A percentile compares a stretch with the other conserved stretches of the same genome.
phyloP scores from a whole-genome alignment of 2,329 filamentous ascomycete species.

The Aspergillus piperis region DNA sequence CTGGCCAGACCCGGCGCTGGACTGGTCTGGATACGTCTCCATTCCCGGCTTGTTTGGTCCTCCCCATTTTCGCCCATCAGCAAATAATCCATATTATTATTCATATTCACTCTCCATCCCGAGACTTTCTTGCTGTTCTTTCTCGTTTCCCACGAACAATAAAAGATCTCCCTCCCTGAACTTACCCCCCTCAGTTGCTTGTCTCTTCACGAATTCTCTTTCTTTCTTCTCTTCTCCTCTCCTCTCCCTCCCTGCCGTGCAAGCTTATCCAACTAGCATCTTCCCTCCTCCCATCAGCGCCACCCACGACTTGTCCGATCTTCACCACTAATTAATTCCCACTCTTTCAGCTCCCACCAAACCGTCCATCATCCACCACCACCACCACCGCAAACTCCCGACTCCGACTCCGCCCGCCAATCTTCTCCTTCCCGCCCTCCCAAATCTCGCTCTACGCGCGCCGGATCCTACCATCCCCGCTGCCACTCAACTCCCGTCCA shows the following conservation, averaged over 20 bases:
- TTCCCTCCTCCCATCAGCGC: background rate
- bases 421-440: background rate
- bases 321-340: background rate
- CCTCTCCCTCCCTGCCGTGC: background rate
- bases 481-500: background rate
- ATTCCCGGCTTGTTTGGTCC: slow-evolving; percentile 17
- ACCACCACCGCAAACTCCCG: background rate
- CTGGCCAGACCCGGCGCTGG: slow-evolving; percentile 24
- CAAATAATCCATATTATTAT: slow-evolving; percentile 1
- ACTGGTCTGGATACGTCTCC: slow-evolving; percentile 23
- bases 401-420: background rate
- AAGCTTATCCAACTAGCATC: background rate
- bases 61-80: slow-evolving; percentile 7
- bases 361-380: too few relatives aligned
- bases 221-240: background rate
- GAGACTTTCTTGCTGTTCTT: background rate
- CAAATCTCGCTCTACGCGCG: too few relatives aligned
- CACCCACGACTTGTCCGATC: background rate
- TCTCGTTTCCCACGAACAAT: background rate
- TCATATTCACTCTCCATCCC: background rate
- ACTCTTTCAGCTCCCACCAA: too few relatives aligned
- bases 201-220: background rate
- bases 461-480: background rate
- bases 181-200: background rate
- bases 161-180: slow-evolving; percentile 3